phyloP scores from a whole-genome alignment of 495 filamentous ascomycete species.

The Aspergillus funiculosus region DNA sequence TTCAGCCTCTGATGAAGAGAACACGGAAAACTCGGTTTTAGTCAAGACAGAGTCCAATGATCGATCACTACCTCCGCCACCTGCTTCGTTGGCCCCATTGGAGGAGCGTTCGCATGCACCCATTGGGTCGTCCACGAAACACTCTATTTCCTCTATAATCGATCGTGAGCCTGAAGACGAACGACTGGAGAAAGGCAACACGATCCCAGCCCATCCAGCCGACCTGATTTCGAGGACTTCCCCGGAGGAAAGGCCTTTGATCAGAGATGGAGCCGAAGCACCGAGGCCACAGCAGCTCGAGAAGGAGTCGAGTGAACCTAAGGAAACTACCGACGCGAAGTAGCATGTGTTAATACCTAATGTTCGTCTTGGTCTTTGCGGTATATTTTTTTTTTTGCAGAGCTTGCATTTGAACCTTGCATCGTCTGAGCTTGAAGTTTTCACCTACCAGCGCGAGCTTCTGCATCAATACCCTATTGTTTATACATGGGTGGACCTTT shows the following conservation, averaged over 20 bases:
- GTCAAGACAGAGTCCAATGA: constrained; percentile 33
- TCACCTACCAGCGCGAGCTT: constrained; percentile 3
- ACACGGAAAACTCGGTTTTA: constrained; percentile 19
- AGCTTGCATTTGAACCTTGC: constrained; percentile 16
- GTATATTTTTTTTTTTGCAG: constrained; percentile 1
- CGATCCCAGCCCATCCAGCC: too few species aligned
- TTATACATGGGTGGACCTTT: constrained; percentile 20
- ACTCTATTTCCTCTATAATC: constrained; percentile 44
- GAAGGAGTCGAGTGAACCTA: constrained; percentile 29
- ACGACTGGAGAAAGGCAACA: constrained; percentile 26
- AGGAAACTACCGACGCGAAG: constrained; percentile 19
- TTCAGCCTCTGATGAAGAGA: constrained; percentile 33
- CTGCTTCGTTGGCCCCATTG: constrained; percentile 14
- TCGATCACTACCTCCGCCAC: constrained; percentile 18
- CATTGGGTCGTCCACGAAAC: constrained; percentile 31
- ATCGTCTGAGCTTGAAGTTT: constrained; percentile 16
- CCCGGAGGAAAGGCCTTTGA: constrained; percentile 20
- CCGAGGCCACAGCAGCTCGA: constrained; percentile 17
- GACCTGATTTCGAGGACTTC: constrained; percentile 19
- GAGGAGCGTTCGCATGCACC: constrained; percentile 17
- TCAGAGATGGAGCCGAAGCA: constrained; percentile 28
- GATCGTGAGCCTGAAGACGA: constrained; percentile 34
- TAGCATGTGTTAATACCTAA: constrained; percentile 14
- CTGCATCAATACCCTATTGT: constrained; percentile 26
- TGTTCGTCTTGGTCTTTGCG: constrained; percentile 1